phyloP scores from a whole-genome alignment of 805 yeast genomes.

The Candida mattraensis region DNA sequence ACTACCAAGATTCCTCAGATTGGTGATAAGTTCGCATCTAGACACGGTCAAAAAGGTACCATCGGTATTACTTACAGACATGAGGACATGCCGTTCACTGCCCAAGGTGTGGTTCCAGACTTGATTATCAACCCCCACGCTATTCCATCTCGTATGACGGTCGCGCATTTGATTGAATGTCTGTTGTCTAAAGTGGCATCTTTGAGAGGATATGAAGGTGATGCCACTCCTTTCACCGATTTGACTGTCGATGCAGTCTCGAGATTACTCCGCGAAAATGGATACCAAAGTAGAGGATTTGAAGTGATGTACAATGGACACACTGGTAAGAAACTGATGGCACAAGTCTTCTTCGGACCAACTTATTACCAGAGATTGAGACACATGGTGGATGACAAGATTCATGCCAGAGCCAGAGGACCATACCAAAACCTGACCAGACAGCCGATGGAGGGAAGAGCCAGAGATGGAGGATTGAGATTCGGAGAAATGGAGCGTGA shows the following conservation, averaged over 20 bases:
- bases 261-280: conserved; percentile 86
- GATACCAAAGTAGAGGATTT: conserved; percentile 97
- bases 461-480: conserved; percentile 98
- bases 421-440: conserved; percentile 97
- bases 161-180: conserved; percentile 99
- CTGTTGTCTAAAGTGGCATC: conserved; percentile 92
- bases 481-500: conserved; percentile 99
- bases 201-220: conserved; percentile 95
- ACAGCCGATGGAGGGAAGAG: conserved; percentile 99
- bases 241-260: conserved; percentile 98
- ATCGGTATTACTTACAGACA: conserved; percentile 98
- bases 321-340: conserved; percentile 97
- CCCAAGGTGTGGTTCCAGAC: conserved; percentile 97
- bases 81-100: conserved; percentile 98
- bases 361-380: conserved; percentile 97
- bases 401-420: conserved; percentile 98
- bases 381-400: conserved; percentile 99
- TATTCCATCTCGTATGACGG: conserved; percentile 99
- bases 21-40: conserved; percentile 98
- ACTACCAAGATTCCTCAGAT: conserved; percentile 98
- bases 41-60: conserved; percentile 99
- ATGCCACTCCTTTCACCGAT: conserved; percentile 98
- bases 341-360: conserved; percentile 99
- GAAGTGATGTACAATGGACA: conserved; percentile 99
- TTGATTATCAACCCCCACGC: conserved; percentile 98